Base-by-base conservation (phyloP, 306 rosid species). In the Medicago truncatula region DNA sequence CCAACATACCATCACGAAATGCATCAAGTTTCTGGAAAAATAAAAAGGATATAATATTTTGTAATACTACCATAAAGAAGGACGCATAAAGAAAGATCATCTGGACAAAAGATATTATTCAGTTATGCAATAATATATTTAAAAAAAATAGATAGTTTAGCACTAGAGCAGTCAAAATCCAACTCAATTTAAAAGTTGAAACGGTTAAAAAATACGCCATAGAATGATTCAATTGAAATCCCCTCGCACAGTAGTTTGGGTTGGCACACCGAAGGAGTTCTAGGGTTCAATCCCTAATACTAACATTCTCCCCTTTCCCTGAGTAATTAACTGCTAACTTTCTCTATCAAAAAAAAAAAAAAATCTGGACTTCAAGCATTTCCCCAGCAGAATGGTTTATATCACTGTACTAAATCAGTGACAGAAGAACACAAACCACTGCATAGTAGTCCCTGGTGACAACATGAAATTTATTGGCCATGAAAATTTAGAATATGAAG, bases 1-100 rank as follows among this genome's bases (percentile, higher is more conserved):
- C 71, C 78, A 82, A 73, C 78, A 60, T 57, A 66, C 87, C 94
- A 12, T 89, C 93, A 50, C 67, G 86, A 52, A 72, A 57, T 78
- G 71, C 85, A 67, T 91, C 96, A 16, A 28, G 47, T 83, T 90
- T 92, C 98, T 94, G 86, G 31, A 52, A 66, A 21, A 70, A 34
- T 17, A 25, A 7, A 67, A 52, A 54, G 34, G 13, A 72, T 34
- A 50, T 6, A 64, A 74, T 31, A 31, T 21, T 72, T 70, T 66
- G 79, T 71, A 63, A 46, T 31, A 65, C 62, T 25, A 40, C 13
- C 63, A 7, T 77, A 60, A 67, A 21, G 78, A 36, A 20, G 25
- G 41, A 21, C 14, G 59, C 23, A 67, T 14, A 34, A 76, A 3
- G 38, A 60, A 49, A 72, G 60, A 65, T 54, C 36, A 18, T 47